Base-by-base conservation (phyloP, 306 rosid species). In the Trifolium fragiferum region DNA sequence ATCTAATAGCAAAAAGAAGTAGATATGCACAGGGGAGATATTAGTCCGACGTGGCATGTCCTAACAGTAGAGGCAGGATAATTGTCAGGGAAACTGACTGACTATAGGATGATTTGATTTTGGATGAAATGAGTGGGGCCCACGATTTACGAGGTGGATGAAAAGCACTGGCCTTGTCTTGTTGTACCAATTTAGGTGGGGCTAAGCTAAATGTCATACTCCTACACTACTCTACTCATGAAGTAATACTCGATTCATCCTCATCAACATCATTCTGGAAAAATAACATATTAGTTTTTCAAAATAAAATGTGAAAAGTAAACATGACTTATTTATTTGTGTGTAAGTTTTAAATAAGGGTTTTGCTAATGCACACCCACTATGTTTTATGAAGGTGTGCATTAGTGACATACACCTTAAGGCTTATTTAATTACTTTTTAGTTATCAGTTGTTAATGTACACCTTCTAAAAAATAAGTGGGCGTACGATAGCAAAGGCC, bases 121-220 rank as follows among this genome's bases (percentile, higher is more conserved):
- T 62, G 35, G 63, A 57, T 43, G 41, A 44, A 15, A n/a, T 40
- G 11, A 53, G 40, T 43, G 75, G 62, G 2, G 25, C 64, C 78
- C 49, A 18, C 25, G 23, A 62, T 14, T 4, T 51, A 72, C 20
- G 60, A 78, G 40, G 66, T 71, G 82, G 43, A 72, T 10, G 30
- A n/a, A 54, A 65, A 43, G 51, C 63, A 21, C 6, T 19, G 9
- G 14, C 14, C 21, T 30, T 43, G 59, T 32, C 4, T 23, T 23
- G 16, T 57, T 21, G 63, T 23, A 11, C 8, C 21, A 21, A 30
- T 19, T 43, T 44, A 19, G 73, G 68, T 51, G 18, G 40, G 35
- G 10, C 50, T 66, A 18, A 10, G 12, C 1, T 53, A 43, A 30
- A 38, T 11, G 5, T 13, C 12, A 4, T 43, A 6, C 9, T n/a